These are phyloP conservation scores for Trichosanthes cucumerina DNA, from an alignment of 306 rosid genomes.

Conservation along the genomic window DNA sequence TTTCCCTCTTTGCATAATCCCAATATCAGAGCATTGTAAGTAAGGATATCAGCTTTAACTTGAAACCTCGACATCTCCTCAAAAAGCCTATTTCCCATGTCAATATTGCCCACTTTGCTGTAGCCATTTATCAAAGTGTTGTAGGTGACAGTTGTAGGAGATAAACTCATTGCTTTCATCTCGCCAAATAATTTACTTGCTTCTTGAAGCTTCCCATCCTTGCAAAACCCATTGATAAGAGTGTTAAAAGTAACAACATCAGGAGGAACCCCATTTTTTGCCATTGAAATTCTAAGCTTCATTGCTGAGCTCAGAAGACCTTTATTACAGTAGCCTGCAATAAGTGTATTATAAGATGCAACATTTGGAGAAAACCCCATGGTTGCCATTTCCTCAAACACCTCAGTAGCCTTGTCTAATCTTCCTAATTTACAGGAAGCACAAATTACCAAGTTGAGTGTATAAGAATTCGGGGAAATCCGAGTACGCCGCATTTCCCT, in stretches of 20 bases:
- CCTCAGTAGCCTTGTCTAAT: slow-evolving; percentile 39
- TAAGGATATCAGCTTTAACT: slow-evolving; percentile 59
- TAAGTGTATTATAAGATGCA: slow-evolving; percentile 54
- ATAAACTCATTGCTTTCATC: slow-evolving; percentile 55
- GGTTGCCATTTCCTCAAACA: slow-evolving; percentile 44
- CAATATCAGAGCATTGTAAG: slow-evolving; percentile 70
- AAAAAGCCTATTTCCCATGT: slow-evolving; percentile 44
- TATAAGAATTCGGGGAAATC: slow-evolving; percentile 51
- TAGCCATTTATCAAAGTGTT: slow-evolving; percentile 63
- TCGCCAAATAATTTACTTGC: slow-evolving; percentile 50
- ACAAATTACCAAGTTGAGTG: slow-evolving; percentile 57
- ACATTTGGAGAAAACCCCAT: slow-evolving; percentile 58
- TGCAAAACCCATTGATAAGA: slow-evolving; percentile 61
- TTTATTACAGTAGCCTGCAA: slow-evolving; percentile 61
- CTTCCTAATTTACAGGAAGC: slow-evolving; percentile 59
- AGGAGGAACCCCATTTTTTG: slow-evolving; percentile 37
- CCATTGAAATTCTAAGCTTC: slow-evolving; percentile 47
- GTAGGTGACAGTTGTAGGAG: slow-evolving; percentile 56
- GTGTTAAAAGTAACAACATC: slow-evolving; percentile 60
- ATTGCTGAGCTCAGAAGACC: slow-evolving; percentile 48
- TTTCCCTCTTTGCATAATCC: slow-evolving; percentile 81
- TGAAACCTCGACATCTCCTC: slow-evolving; percentile 61
- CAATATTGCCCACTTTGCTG: slow-evolving; percentile 43
- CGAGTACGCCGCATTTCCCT: slow-evolving; percentile 32
- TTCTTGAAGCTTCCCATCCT: slow-evolving; percentile 52